Evolutionary conservation across 495 filamentous ascomycete genomes (phyloP), one percentile per base, ranked within the genome.

Genomic region (Lophiostoma macrostomum): DNA sequence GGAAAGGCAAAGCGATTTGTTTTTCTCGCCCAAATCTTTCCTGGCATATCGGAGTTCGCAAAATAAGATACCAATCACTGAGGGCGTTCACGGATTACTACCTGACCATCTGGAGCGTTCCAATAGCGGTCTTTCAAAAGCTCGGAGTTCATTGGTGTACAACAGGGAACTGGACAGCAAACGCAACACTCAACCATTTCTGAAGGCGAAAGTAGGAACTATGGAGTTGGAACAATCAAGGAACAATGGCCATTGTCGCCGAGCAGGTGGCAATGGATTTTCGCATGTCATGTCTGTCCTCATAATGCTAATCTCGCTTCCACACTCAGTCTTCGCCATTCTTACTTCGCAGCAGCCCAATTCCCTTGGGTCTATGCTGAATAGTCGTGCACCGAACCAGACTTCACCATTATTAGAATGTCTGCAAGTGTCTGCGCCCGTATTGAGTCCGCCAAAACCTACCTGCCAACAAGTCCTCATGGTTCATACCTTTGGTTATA

Each of bases 401-500:
- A 40, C 48, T 18, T 37, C 46, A 13, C 37, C 66, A 2, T 50
- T 67, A 18, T 49, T 65, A 13, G 64, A 67, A 20, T 64, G 60
- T 29, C 50, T 68, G 38, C 67, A 68, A 50, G 60, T 70, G 20
- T 62, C 65, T 29, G 48, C 64, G 19, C 69, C 69, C 3, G 60
- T 71, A 5, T 49, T 63, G 13, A 65, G 53, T 18, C 59, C 65
- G 10, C 45, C 31, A 41, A 28, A 31, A 7, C 7, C 58, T 45
- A 53, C 56, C 23, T 64, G 57, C 35, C 43, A 62, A 27, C 53
- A 60, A 29, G 61, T 80, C 25, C 67, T 95, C 31, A 89, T 94
- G 79, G 67, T 80, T 5, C 78, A 90, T 69, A 74, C 75, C 2
- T 95, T 94, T 71, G 87, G 74, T 1, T 82, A 69, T 53, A 91